Conservation (phyloP, 1,284 basidiomycete species). For the Leccinum huronense region DNA sequence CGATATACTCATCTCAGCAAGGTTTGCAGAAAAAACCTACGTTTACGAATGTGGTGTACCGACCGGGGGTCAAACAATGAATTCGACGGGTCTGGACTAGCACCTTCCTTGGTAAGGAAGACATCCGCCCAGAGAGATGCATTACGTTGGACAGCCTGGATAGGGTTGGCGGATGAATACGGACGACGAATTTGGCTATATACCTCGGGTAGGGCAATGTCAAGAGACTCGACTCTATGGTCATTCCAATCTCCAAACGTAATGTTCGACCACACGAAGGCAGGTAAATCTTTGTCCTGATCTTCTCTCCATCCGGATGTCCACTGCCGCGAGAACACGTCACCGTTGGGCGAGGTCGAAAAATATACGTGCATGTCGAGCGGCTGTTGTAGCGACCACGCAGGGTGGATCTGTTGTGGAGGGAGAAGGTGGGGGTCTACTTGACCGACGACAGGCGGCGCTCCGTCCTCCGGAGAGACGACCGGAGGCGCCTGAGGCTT, state of each 20-base stretch:
- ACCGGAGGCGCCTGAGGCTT: conserved; percentile 30
- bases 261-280: conserved; percentile 79
- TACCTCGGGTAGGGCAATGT: conserved; percentile 74
- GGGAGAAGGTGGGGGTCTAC: conserved; percentile 46
- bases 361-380: conserved; percentile 77
- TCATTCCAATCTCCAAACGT: conserved; percentile 83
- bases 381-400: conserved; percentile 58
- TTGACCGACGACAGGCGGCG: conserved; percentile 28
- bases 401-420: conserved; percentile 51
- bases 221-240: conserved; percentile 58
- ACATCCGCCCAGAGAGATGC: conserved; percentile 86
- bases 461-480: conserved; percentile 22
- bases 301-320: conserved; percentile 47
- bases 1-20: conserved; percentile 11
- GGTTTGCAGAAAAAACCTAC: conserved; percentile 43
- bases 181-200: conserved; percentile 22
- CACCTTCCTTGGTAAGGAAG: conserved; percentile 69
- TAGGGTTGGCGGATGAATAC: conserved; percentile 7
- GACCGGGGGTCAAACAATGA: conserved; percentile 51
- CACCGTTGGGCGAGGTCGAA: conserved; percentile 59
- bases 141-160: conserved; percentile 74
- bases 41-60: conserved; percentile 78
- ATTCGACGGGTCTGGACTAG: conserved; percentile 61
- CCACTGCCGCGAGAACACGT: conserved; percentile 57
- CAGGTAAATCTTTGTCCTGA: conserved; percentile 55